Evolutionary conservation across 1,139 yeast genomes (phyloP).

Genomic region (Pichia sp.): DNA sequence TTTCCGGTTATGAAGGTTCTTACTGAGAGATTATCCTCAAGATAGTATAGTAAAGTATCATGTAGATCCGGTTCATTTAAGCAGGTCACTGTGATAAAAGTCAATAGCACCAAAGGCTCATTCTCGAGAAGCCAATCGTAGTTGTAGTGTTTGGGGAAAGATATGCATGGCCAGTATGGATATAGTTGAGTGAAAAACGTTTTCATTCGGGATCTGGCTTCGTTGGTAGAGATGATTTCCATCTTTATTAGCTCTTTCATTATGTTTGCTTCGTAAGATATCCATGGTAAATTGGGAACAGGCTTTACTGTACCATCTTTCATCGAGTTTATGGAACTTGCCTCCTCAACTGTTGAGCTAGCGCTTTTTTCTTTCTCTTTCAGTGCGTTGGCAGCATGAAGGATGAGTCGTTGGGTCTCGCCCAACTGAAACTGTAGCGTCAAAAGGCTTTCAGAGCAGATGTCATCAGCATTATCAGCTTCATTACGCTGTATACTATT

Average conservation of each 20-base stretch:
- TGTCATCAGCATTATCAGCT: slow-evolving; percentile 14
- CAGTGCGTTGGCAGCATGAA: slow-evolving; percentile 21
- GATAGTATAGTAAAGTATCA: slow-evolving; percentile 35
- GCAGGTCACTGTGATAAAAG: slow-evolving; percentile 43
- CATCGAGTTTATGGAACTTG: slow-evolving; percentile 28
- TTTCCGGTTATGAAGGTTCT: slow-evolving; percentile 38
- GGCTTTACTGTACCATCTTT: slow-evolving; percentile 29
- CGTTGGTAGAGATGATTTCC: slow-evolving; percentile 24
- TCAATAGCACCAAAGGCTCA: slow-evolving; percentile 39
- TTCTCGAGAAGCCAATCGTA: slow-evolving; percentile 36
- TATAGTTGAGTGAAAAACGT: slow-evolving; percentile 35
- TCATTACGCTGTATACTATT: slow-evolving; percentile 16
- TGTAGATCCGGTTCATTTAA: slow-evolving; percentile 39
- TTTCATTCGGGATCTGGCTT: slow-evolving; percentile 30
- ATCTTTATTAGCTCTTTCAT: slow-evolving; percentile 35
- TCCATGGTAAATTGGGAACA: slow-evolving; percentile 31
- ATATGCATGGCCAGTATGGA: slow-evolving; percentile 42
- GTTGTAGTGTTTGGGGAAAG: slow-evolving; percentile 32
- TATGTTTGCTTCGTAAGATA: slow-evolving; percentile 35
- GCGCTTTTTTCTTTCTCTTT: slow-evolving; percentile 7
- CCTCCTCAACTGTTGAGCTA: slow-evolving; percentile 1
- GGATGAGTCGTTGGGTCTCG: slow-evolving; percentile 25
- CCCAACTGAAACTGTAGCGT: slow-evolving; percentile 25
- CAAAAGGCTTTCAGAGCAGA: slow-evolving; percentile 14
- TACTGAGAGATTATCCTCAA: slow-evolving; percentile 41